These are phyloP conservation scores for Cinnamomum chago DNA, from an alignment of 164 flowering plant species.

Conservation along the genomic window DNA sequence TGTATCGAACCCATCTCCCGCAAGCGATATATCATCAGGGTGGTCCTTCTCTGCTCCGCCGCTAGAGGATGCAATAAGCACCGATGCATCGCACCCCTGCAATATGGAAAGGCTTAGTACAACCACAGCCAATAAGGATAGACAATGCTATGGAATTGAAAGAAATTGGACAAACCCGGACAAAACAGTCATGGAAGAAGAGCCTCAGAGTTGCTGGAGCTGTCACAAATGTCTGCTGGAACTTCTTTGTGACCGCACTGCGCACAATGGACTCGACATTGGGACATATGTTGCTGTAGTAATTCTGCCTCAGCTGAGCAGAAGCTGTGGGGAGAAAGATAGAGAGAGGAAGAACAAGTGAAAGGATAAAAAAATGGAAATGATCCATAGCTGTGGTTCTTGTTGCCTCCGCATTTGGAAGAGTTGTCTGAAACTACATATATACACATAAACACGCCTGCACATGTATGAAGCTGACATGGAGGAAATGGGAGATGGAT, in stretches of 20 bases:
- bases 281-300: constrained; percentile 25
- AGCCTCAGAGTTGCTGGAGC: constrained; percentile 39
- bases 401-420: neutral
- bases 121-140: no score
- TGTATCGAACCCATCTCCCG: constrained; percentile 53
- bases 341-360: constrained; percentile 7
- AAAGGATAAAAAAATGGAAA: neutral
- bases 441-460: neutral
- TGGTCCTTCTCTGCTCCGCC: constrained; percentile 34
- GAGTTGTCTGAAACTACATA: neutral
- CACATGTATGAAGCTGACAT: neutral
- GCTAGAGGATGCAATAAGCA: constrained; percentile 20
- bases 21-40: constrained; percentile 36
- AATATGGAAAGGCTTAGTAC: neutral
- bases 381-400: neutral
- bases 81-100: constrained; percentile 46
- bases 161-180: constrained; percentile 19
- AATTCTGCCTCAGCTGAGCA: constrained; percentile 28
- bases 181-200: constrained; percentile 40
- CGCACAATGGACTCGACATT: constrained; percentile 29
- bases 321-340: constrained; percentile 9
- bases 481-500: neutral
- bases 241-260: constrained; percentile 24
- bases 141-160: neutral
- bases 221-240: constrained; percentile 30